These are phyloP conservation scores for Crithidia mellificae DNA, from an alignment of 208 protist genomes.

Conservation along the genomic window DNA sequence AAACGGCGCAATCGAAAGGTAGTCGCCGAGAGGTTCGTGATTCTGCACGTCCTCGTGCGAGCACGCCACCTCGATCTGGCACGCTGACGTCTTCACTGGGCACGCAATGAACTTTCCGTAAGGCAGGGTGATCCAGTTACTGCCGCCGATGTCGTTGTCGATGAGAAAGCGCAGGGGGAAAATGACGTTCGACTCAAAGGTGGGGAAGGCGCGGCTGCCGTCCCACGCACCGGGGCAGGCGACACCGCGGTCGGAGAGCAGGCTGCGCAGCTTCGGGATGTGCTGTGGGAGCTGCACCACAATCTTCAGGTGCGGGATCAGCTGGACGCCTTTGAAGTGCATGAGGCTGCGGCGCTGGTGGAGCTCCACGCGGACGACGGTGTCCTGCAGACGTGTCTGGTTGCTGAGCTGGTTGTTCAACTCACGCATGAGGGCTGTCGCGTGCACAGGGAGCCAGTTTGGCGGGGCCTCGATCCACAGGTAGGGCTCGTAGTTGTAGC, in stretches of 20 bases:
- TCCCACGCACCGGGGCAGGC: conserved; percentile 74
- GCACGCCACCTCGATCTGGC: conserved; percentile 93
- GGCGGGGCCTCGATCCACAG: conserved; percentile 92
- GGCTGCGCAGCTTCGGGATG: conserved; percentile 83
- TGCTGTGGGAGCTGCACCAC: conserved; percentile 90
- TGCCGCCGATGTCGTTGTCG: conserved; percentile 95
- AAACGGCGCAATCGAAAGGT: conserved; percentile 97
- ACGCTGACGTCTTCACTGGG: conserved; percentile 62
- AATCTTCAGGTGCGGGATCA: conserved; percentile 76
- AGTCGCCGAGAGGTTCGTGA: conserved; percentile 89
- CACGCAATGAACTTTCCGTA: conserved; percentile 51
- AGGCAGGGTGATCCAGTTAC: conserved; percentile 94
- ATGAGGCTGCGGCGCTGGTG: conserved; percentile 83
- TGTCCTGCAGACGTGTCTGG: conserved; percentile 58
- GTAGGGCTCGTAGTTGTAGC: conserved; percentile 97
- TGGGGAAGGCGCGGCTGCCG: conserved; percentile 85
- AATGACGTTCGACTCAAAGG: conserved; percentile 98
- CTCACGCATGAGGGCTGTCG: conserved; percentile 66
- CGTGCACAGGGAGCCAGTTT: conserved; percentile 76
- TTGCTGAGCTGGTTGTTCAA: conserved; percentile 77
- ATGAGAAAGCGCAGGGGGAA: conserved; percentile 99
- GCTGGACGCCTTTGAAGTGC: conserved; percentile 64
- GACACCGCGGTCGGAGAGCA: conserved; percentile 80
- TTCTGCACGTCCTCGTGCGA: conserved; percentile 86
- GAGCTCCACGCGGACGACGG: conserved; percentile 80